Percentiles rank a stretch among this genome's conserved stretches.
phyloP scores from a whole-genome alignment of 1,284 basidiomycete genomes.

The Trichosporon coremiiforme region DNA sequence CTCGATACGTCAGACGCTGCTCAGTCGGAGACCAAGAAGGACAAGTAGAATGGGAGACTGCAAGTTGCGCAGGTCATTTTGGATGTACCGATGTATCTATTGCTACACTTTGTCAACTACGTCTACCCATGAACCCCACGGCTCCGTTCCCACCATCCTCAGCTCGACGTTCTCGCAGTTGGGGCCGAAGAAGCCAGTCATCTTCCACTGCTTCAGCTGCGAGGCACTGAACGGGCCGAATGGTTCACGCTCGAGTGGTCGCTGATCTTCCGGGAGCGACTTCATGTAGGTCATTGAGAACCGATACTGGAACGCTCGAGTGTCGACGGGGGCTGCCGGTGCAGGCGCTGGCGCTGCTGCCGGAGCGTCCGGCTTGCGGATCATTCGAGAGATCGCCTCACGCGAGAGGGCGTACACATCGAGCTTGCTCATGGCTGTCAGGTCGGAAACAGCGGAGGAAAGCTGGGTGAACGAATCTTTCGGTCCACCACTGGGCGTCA shows the following conservation, averaged over 20 bases:
- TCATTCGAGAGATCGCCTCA: slow-evolving; percentile 56
- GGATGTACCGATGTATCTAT: not conserved
- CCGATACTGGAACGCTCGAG: slow-evolving; percentile 54
- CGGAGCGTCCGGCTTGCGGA: slow-evolving; percentile 29
- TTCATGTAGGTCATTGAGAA: slow-evolving; percentile 54
- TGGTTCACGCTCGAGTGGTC: slow-evolving; percentile 55
- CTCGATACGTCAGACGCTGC: slow-evolving; percentile 22
- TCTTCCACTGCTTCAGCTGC: slow-evolving; percentile 50
- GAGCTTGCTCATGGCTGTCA: slow-evolving; percentile 53
- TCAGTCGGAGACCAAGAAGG: slow-evolving; percentile 38
- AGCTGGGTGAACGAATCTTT: slow-evolving; percentile 50
- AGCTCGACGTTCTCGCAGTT: slow-evolving; percentile 56
- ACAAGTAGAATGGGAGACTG: slow-evolving; percentile 31
- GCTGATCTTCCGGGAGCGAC: slow-evolving; percentile 50
- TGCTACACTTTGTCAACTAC: slow-evolving; percentile 34
- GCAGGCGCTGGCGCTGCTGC: slow-evolving; percentile 23
- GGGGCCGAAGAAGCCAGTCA: slow-evolving; percentile 54
- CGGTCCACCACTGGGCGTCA: slow-evolving; percentile 31
- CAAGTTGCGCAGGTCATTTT: slow-evolving; percentile 15
- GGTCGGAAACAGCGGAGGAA: slow-evolving; percentile 51
- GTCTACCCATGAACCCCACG: slow-evolving; percentile 51
- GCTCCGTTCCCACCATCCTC: slow-evolving; percentile 34
- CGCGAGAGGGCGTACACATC: slow-evolving; percentile 57
- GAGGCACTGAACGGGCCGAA: slow-evolving; percentile 55
- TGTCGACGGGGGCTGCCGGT: slow-evolving; percentile 40